These are phyloP conservation scores for Melampsora larici-populina DNA, from an alignment of 1,284 basidiomycete genomes.

Conservation along the genomic window DNA sequence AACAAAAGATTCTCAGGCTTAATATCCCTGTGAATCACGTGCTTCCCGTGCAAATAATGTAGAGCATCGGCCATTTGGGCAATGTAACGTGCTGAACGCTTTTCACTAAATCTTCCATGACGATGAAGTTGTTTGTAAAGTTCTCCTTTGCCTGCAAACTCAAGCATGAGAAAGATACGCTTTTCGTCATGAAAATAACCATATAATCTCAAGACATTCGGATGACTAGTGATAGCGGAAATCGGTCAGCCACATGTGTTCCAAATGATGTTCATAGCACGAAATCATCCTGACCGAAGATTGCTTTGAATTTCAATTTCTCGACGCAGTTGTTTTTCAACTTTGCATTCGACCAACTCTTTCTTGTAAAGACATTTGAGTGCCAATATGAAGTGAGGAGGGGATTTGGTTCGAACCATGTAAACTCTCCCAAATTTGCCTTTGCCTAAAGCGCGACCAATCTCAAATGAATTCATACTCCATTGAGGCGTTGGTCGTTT, in stretches of 20 bases:
- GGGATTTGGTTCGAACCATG: slow-evolving; percentile 87
- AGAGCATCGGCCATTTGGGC: slow-evolving; percentile 98
- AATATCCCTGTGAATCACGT: slow-evolving; percentile 98
- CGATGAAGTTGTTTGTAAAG: slow-evolving; percentile 92
- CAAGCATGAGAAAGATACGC: slow-evolving; percentile 95
- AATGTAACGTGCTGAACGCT: slow-evolving; percentile 80
- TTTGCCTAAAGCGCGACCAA: slow-evolving; percentile 92
- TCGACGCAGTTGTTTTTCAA: slow-evolving; percentile 88
- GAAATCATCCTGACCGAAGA: slow-evolving; percentile 59
- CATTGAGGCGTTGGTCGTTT: slow-evolving; percentile 59
- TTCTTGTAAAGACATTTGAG: slow-evolving; percentile 97
- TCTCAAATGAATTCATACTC: slow-evolving; percentile 82
- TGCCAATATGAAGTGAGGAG: slow-evolving; percentile 88
- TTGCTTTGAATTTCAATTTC: slow-evolving; percentile 99
- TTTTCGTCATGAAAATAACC: slow-evolving; percentile 98
- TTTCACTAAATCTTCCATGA: slow-evolving; percentile 79
- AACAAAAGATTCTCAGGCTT: slow-evolving; percentile 96
- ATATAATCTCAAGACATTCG: slow-evolving; percentile 86
- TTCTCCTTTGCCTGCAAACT: slow-evolving; percentile 93
- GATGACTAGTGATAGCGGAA: slow-evolving; percentile 63
- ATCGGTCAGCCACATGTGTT: background rate
- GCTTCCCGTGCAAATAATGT: slow-evolving; percentile 86
- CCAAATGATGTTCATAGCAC: slow-evolving; percentile 16
- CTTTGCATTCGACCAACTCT: slow-evolving; percentile 79
- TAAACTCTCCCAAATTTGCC: slow-evolving; percentile 99